phyloP scores from a whole-genome alignment of 163 green algal genomes.

The Picocystis sp. region DNA sequence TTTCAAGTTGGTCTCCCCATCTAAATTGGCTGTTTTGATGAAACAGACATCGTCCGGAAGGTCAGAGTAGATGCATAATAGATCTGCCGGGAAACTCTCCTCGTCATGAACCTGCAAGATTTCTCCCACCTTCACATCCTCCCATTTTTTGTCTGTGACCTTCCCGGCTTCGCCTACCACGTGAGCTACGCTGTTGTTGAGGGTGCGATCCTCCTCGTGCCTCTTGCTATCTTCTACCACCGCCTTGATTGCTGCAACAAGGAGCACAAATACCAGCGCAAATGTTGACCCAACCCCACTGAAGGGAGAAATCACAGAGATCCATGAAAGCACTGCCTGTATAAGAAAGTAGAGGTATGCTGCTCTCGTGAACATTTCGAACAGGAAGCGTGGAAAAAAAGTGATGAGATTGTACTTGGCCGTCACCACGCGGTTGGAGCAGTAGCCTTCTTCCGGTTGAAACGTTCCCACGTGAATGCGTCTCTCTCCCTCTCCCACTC shows the following conservation, averaged over 20 bases:
- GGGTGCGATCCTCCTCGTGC: slow-evolving; percentile 27
- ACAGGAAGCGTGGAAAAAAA: slow-evolving; percentile 63
- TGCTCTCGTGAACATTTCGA: slow-evolving; percentile 55
- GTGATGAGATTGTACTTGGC: slow-evolving; percentile 64
- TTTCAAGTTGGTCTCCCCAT: slow-evolving; percentile 80
- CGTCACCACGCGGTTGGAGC: slow-evolving; percentile 37
- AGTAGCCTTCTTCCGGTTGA: too few species aligned
- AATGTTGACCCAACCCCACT: slow-evolving; percentile 42
- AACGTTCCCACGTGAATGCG: too few species aligned
- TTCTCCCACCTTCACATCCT: slow-evolving; percentile 22
- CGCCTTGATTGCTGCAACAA: slow-evolving; percentile 65
- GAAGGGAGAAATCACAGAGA: slow-evolving; percentile 54
- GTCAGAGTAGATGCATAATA: slow-evolving; percentile 54
- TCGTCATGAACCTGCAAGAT: slow-evolving; percentile 32
- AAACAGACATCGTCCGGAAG: slow-evolving; percentile 39
- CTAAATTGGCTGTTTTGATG: slow-evolving; percentile 70
- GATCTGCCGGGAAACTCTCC: slow-evolving; percentile 61
- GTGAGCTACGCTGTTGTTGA: background rate
- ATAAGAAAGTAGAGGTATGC: slow-evolving; percentile 72
- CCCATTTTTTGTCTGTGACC: slow-evolving; percentile 9
- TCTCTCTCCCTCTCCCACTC: too few species aligned
- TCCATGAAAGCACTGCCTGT: slow-evolving; percentile 58
- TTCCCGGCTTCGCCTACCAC: slow-evolving; percentile 2
- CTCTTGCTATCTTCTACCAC: slow-evolving; percentile 57
- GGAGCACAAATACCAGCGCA: slow-evolving; percentile 56